A percentile compares a stretch with the other conserved stretches of the same genome.
These are phyloP conservation scores for Setaria viridis DNA, from an alignment of 202 grass and related monocot genomes.

Conservation along the genomic window DNA sequence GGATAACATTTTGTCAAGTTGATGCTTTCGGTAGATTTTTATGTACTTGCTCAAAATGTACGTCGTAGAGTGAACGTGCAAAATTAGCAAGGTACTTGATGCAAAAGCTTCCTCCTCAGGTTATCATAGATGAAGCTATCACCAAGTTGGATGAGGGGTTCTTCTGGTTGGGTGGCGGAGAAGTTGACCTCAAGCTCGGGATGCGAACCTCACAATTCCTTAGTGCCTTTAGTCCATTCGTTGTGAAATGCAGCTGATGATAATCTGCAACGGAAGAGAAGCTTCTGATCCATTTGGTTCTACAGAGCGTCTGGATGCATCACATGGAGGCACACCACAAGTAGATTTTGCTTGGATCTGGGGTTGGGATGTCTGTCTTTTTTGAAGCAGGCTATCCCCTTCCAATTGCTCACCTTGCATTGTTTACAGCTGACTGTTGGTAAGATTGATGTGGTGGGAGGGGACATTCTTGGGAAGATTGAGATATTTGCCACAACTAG, in stretches of 20 bases:
- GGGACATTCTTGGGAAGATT: slow-evolving; percentile 72
- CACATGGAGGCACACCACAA: slow-evolving; percentile 29
- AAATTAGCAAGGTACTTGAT: slow-evolving; percentile 37
- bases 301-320: slow-evolving; percentile 24
- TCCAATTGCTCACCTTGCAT: slow-evolving; percentile 38
- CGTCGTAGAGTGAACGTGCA: neutral
- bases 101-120: slow-evolving; percentile 50
- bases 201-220: slow-evolving; percentile 81
- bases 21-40: slow-evolving; percentile 4
- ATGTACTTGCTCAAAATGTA: slow-evolving; percentile 27
- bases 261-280: neutral
- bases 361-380: slow-evolving; percentile 80
- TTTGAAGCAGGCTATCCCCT: slow-evolving; percentile 56
- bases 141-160: slow-evolving; percentile 80
- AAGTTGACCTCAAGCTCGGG: slow-evolving; percentile 94
- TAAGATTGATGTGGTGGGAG: slow-evolving; percentile 56
- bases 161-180: slow-evolving; percentile 94
- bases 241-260: slow-evolving; percentile 87
- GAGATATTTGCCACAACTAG: slow-evolving; percentile 43
- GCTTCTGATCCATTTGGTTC: slow-evolving; percentile 25
- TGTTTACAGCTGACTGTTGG: slow-evolving; percentile 45
- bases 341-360: slow-evolving; percentile 63
- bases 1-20: neutral
- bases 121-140: slow-evolving; percentile 97
- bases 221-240: slow-evolving; percentile 75